These are phyloP conservation scores for Sporothrix globosa DNA, from an alignment of 2,329 filamentous ascomycete genomes.

Conservation along the genomic window DNA sequence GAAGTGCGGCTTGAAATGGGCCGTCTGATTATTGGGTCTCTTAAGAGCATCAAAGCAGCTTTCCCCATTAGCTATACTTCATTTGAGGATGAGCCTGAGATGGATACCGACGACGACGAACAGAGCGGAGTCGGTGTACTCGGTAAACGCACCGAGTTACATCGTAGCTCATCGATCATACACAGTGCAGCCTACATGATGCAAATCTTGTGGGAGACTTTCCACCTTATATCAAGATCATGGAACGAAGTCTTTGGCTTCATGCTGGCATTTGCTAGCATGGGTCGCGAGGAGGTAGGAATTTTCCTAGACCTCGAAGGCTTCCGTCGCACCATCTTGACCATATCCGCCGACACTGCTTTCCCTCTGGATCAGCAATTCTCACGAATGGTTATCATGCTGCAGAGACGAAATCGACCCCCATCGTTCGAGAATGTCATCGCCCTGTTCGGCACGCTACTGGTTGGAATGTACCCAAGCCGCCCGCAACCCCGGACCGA, in stretches of 20 bases:
- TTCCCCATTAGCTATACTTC: constrained; percentile 54
- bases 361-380: constrained; percentile 60
- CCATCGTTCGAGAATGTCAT: constrained; percentile 60
- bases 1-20: constrained; percentile 58
- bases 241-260: constrained; percentile 79
- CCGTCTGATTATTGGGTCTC: constrained; percentile 55
- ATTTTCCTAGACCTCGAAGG: constrained; percentile 65
- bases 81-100: constrained; percentile 38
- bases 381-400: constrained; percentile 54
- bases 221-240: constrained; percentile 64
- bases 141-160: neutral
- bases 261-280: constrained; percentile 65
- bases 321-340: constrained; percentile 60
- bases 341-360: constrained; percentile 62
- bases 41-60: constrained; percentile 56
- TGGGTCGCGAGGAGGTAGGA: constrained; percentile 62
- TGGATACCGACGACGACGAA: constrained; percentile 37
- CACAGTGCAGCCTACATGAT: constrained; percentile 53
- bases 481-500: constrained; percentile 20
- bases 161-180: constrained; percentile 41
- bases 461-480: constrained; percentile 45
- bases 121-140: constrained; percentile 40
- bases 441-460: constrained; percentile 51
- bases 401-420: constrained; percentile 57
- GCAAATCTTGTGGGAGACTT: constrained; percentile 61